Base-by-base conservation (phyloP, 805 yeast species). In the Henningerozyma blattae region DNA sequence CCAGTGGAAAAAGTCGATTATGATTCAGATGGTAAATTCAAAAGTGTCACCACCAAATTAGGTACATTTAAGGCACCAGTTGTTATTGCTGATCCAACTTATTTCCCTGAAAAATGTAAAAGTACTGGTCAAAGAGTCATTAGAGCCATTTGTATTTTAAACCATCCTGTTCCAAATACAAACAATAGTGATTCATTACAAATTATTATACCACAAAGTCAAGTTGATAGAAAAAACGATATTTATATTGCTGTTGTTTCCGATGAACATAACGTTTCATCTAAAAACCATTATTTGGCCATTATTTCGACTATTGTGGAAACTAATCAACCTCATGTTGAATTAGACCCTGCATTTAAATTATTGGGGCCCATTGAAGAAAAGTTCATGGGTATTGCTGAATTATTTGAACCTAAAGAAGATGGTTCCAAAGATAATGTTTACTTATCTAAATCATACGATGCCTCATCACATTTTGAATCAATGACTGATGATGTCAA, bases 81-180 rank as follows among this genome's bases (percentile, higher is more conserved):
- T 38, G 93, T 91, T 24, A 86, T 91, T 62, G 95, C 95, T 18
- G 98, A 91, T 58, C 98, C 98, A 38, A 89, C 97, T 15, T 91
- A 91, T 53, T 91, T 91, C 75, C 95, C 96, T 70, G 54, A 53
- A 12, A 46, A 57, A 33, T 59, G 65, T 36, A 55, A 57, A 38
- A 46, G 65, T 4, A 50, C 57, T 5, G 60, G 58, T 15, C 60
- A 53, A 36, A 44, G 50, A 39, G 52, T 53, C 36, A 60, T 60
- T 24, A 60, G 67, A 48, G 63, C 66, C 15, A 55, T 91, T 67
- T 86, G 97, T 56, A 71, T 91, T 39, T 65, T 91, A 52, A 80
- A 87, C 48, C 95, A 86, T 52, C 93, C 95, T 22, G 68, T 91
- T 33, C 82, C 95, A 28, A 72, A 72, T 52, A 84, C 94, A 6